Base-by-base conservation (phyloP, 768 basidiomycete genomes). In the Piloderma croceum region DNA sequence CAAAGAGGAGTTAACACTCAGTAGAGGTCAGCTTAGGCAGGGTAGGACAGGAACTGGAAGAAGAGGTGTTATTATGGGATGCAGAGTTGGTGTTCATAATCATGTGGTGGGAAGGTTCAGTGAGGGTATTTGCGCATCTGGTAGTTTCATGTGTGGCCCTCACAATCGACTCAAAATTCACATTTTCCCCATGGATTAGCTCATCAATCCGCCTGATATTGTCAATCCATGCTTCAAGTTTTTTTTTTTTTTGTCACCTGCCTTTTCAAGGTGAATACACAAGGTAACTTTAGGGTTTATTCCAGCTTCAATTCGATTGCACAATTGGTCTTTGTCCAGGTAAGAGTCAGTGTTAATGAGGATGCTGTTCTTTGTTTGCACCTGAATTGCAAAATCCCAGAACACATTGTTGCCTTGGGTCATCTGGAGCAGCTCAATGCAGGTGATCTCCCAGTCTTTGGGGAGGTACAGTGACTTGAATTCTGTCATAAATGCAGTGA, bases 1-100 rank as follows among this genome's bases (percentile, higher is more conserved):
- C 35, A 0, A n/a, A 4, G 0, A 59, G 36, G 0, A 55, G 33
- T 4, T 38, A 4, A 2, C 42, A 32, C 31, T 59, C 50, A 9
- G 9, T 15, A 9, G 9, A 9, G 27, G 27, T 29, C 10, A 29
- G 27, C 27, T 9, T 15, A 29, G 27, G 27, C 10, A 29, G 27
- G 27, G 9, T 9, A n/a, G n/a, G n/a, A 15, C 27, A 15, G 15
- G 27, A 9, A 15, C 10, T 29, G 27, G 27, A 9, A 9, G 27
- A 29, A 15, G 15, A 9, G 15, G 15, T 29, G 27, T 9, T 15
- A 15, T 9, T 9, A 15, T 9, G 9, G 27, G 15, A 9, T 9
- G 9, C 9, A 15, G 27, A 9, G 27, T 15, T 29, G 27, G 27
- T 29, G 27, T 9, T n/a, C n/a, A n/a, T 29, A 15, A 9, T 15